Evolutionary conservation across 805 yeast species (phyloP), one percentile per base, ranked within the genome.

Genomic region (Pichia phayaonensis): DNA sequence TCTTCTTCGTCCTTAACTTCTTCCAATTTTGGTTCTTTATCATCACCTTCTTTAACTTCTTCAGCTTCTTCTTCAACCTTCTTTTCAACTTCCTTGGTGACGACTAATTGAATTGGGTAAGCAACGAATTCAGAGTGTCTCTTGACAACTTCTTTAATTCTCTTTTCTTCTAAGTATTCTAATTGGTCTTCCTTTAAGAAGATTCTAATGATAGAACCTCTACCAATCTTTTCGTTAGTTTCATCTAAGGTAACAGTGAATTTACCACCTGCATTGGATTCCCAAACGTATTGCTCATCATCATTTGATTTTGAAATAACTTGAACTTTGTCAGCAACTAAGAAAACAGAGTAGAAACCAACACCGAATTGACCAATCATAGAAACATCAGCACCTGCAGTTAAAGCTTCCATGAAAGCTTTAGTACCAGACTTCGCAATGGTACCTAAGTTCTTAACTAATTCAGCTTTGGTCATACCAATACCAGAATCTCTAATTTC

Each of bases 301-400:
- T 94, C 99, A 70, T 94, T 94, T 82, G 90, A 85, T 81, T 94
- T 94, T 55, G 99, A 88, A 71, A 94, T 88, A 64, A 94, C 99
- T 78, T 94, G 97, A 59, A 94, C 99, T 64, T 82, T 88, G 78
- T 94, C 99, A 65, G 99, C 98, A 70, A 94, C 99, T 78, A 94
- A 82, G 87, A 94, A 94, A 61, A 92, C 80, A 50, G 99, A 94
- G 85, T 94, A 94, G 92, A 94, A 94, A 84, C 99, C 99, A 64
- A 94, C 99, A 90, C 99, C 99, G 79, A 94, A 94, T 79, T 94
- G 99, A 82, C 99, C 99, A 77, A 94, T 94, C 99, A 94, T 94
- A 59, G 98, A 90, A 57, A 94, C 97, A 73, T 94, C 99, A 56
- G 99, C 99, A 77, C 99, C 99, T 59, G 97, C 98, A 60, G 96